phyloP scores from a whole-genome alignment of 495 filamentous ascomycete genomes.

The Oidiodendron maius region DNA sequence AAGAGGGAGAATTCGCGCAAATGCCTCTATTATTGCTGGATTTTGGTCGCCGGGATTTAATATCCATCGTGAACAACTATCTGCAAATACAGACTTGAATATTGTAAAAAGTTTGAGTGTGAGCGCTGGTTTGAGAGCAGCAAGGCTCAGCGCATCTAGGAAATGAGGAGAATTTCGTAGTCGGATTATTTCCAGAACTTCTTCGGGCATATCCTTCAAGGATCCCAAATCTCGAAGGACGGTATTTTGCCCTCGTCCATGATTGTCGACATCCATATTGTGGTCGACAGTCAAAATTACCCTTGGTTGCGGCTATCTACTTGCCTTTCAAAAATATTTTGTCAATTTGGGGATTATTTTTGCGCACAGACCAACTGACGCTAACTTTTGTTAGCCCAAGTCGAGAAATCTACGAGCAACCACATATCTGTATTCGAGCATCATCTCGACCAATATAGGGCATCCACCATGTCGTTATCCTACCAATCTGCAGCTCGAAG shows the following conservation, averaged over 20 bases:
- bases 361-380: constrained; percentile 7
- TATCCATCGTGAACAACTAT: constrained; percentile 75
- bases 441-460: constrained; percentile 5
- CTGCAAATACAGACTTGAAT: constrained; percentile 67
- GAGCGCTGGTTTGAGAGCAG: constrained; percentile 57
- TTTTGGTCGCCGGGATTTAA: constrained; percentile 11
- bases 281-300: constrained; percentile 2
- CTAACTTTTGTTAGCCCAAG: background rate
- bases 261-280: constrained; percentile 33
- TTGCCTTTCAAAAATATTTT: constrained; percentile 1
- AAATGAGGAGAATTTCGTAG: constrained; percentile 56
- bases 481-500: constrained; percentile 53
- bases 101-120: constrained; percentile 64
- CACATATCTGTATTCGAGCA: background rate
- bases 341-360: constrained; percentile 9
- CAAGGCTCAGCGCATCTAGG: constrained; percentile 61
- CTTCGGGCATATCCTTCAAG: constrained; percentile 53
- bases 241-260: constrained; percentile 32
- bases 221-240: constrained; percentile 33
- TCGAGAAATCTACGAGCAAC: background rate
- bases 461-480: constrained; percentile 49
- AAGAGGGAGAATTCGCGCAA: constrained; percentile 74
- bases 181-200: constrained; percentile 58
- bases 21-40: constrained; percentile 56
- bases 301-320: background rate